Percentiles rank a stretch among this genome's conserved stretches.
Evolutionary conservation across 768 basidiomycete genomes (phyloP).

Genomic region (Rhodotorula toruloides): DNA sequence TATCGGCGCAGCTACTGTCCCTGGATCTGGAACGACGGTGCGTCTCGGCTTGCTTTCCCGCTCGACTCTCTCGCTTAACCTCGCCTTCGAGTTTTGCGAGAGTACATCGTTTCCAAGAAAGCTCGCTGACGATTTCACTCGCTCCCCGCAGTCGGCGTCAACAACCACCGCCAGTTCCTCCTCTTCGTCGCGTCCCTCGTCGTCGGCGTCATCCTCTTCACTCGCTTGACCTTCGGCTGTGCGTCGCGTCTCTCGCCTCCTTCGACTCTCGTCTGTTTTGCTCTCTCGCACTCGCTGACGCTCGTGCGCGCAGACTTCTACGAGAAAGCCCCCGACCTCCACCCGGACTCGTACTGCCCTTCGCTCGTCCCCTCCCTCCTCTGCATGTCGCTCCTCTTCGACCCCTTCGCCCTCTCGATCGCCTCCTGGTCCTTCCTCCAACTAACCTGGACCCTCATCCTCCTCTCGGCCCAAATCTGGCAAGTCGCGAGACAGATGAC

Average conservation of each 20-base stretch:
- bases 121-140: constrained; percentile 9
- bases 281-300: constrained; percentile 6
- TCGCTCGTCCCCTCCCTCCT: constrained; percentile 65
- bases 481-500: constrained; percentile 93
- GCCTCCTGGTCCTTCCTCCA: constrained; percentile 83
- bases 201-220: constrained; percentile 69
- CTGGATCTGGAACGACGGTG: constrained; percentile 99
- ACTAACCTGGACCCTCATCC: constrained; percentile 85
- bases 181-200: constrained; percentile 86
- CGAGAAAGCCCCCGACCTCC: constrained; percentile 28
- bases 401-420: constrained; percentile 78
- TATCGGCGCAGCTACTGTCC: constrained; percentile 72
- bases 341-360: constrained; percentile 47
- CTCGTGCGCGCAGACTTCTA: constrained; percentile 61
- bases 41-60: constrained; percentile 41
- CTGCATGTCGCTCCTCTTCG: constrained; percentile 64
- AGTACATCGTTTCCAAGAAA: too few species aligned
- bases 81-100: constrained; percentile 10
- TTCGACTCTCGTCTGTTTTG: neutral
- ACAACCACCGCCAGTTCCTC: constrained; percentile 93
- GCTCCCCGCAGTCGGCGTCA: constrained; percentile 64
- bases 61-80: neutral
- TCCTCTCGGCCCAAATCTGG: constrained; percentile 81
- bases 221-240: constrained; percentile 80
- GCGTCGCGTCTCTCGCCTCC: constrained; percentile 45